Conservation (phyloP, 129 eudicot genomes). For the Gnaphalium uliginosum region DNA sequence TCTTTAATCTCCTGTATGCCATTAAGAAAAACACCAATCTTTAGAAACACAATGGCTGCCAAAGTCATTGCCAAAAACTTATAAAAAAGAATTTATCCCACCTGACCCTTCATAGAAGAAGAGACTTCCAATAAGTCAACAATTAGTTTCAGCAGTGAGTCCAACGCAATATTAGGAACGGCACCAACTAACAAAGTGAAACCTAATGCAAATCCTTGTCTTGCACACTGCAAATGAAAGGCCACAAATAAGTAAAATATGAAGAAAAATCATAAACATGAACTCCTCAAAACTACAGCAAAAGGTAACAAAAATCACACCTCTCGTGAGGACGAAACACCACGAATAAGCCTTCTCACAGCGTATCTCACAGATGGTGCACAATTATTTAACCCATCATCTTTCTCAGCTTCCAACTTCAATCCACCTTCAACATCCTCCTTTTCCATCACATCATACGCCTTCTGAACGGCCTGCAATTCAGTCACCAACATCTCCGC, state of each 20-base stretch:
- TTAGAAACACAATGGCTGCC: background rate
- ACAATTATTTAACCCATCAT: conserved; percentile 88
- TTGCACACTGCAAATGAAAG: conserved; percentile 75
- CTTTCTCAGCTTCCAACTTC: conserved; percentile 81
- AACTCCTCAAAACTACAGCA: background rate
- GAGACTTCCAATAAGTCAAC: conserved; percentile 69
- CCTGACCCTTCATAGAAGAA: conserved; percentile 99
- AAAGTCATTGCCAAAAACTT: background rate
- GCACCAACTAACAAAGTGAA: conserved; percentile 66
- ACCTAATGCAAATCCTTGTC: conserved; percentile 97
- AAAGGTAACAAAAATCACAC: conserved; percentile 32
- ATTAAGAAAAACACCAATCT: conserved; percentile 18
- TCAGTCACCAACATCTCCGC: conserved; percentile 65
- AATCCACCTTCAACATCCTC: conserved; percentile 51
- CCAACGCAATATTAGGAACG: conserved; percentile 56
- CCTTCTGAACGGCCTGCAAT: conserved; percentile 70
- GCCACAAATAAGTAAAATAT: conserved; percentile 9
- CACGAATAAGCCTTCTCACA: conserved; percentile 82
- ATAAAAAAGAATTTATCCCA: conserved; percentile 31
- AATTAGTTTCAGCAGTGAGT: conserved; percentile 74
- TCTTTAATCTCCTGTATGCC: conserved; percentile 77
- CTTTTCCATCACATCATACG: conserved; percentile 56
- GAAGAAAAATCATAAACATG: background rate
- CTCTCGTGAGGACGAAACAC: conserved; percentile 94
- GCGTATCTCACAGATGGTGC: conserved; percentile 94